Conservation (phyloP, 164 flowering plant genomes). For the Brasenia schreberi region DNA sequence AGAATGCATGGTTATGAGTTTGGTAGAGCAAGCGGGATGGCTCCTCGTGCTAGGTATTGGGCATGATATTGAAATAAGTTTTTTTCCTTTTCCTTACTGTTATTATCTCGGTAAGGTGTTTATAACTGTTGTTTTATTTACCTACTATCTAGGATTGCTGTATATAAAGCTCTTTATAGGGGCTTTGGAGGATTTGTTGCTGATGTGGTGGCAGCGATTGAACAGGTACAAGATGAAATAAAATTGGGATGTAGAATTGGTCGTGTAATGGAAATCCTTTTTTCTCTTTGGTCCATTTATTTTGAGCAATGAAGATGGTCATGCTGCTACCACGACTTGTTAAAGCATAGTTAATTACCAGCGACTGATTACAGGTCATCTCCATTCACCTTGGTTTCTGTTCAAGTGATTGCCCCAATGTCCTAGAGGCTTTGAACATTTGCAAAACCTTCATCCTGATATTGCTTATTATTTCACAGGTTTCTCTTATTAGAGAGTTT, state of each 20-base stretch:
- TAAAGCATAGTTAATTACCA: too few species aligned
- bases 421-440: neutral
- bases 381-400: neutral
- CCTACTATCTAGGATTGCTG: constrained; percentile 62
- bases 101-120: neutral
- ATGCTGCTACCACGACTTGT: too few species aligned
- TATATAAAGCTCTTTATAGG: constrained; percentile 94
- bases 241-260: neutral
- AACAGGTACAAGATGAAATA: constrained; percentile 45
- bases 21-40: constrained; percentile 99
- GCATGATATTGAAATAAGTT: neutral
- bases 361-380: too few species aligned
- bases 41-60: constrained; percentile 91
- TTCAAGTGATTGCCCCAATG: neutral
- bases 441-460: neutral
- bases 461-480: too few species aligned
- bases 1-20: constrained; percentile 82
- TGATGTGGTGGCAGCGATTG: constrained; percentile 98
- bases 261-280: neutral
- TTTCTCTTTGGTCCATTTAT: too few species aligned
- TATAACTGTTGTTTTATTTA: neutral
- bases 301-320: too few species aligned
- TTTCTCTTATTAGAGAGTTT: too few species aligned
- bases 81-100: neutral
- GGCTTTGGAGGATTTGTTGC: constrained; percentile 96